Percentiles rank a stretch among this genome's conserved stretches.
phyloP scores from a whole-genome alignment of 805 yeast genomes.

The Spathaspora gorwiae region DNA sequence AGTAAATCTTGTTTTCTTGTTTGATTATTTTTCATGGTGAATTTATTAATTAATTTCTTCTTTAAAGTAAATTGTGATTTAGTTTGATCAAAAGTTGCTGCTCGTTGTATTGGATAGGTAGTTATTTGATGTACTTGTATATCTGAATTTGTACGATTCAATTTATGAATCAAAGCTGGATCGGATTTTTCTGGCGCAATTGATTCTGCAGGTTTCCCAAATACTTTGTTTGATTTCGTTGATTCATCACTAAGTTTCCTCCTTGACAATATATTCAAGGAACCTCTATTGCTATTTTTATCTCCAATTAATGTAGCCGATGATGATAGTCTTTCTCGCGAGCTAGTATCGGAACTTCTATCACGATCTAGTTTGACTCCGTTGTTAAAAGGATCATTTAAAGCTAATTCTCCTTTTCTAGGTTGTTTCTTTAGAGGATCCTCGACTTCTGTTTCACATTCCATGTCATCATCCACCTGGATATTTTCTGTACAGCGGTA shows the following conservation, averaged over 20 bases:
- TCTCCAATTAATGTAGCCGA: slow-evolving; percentile 2
- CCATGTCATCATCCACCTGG: too few species aligned
- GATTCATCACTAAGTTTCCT: too few species aligned
- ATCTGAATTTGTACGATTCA: too few species aligned
- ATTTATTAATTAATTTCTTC: slow-evolving; percentile 13
- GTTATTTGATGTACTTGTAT: too few species aligned
- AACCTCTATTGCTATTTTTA: not conserved
- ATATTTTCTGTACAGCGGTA: too few species aligned
- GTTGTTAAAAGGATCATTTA: slow-evolving; percentile 3
- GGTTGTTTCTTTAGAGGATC: too few species aligned
- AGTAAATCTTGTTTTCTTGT: slow-evolving; percentile 4
- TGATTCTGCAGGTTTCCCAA: too few species aligned
- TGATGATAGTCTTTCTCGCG: slow-evolving; percentile 2
- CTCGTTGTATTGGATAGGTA: not conserved
- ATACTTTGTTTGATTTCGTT: too few species aligned
- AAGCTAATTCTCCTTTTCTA: not conserved
- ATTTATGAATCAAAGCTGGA: too few species aligned
- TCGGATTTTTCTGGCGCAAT: too few species aligned
- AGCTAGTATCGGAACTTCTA: not conserved
- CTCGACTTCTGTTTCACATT: too few species aligned
- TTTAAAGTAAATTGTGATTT: slow-evolving; percentile 28
- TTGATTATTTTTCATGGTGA: slow-evolving; percentile 2
- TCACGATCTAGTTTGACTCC: slow-evolving; percentile 1
- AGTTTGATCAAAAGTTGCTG: slow-evolving; percentile 34
- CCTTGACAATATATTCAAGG: too few species aligned